phyloP scores from a whole-genome alignment of 2,329 filamentous ascomycete genomes.

The Emergomyces orientalis region DNA sequence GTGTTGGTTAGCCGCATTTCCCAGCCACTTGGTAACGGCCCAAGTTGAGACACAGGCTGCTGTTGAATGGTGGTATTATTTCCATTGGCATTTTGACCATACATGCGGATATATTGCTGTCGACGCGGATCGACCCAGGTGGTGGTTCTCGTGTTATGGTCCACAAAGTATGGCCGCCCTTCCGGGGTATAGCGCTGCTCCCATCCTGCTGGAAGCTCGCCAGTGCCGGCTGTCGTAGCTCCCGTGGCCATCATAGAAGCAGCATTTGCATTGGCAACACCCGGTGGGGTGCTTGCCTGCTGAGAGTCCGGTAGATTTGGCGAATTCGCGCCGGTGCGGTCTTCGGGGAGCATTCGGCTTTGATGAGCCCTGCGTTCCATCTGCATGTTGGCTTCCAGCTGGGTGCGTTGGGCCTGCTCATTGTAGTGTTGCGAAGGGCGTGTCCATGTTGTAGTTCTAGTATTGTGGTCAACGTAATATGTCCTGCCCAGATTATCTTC shows the following conservation, averaged over 20 bases:
- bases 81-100: conserved; percentile 68
- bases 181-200: conserved; percentile 94
- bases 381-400: conserved; percentile 83
- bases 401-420: conserved; percentile 63
- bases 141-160: conserved; percentile 95
- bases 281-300: conserved; percentile 35
- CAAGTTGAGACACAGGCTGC: conserved; percentile 92
- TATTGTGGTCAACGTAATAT: conserved; percentile 98
- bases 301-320: conserved; percentile 58
- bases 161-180: conserved; percentile 91
- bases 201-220: conserved; percentile 91
- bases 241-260: conserved; percentile 90
- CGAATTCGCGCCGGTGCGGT: conserved; percentile 86
- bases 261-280: conserved; percentile 42
- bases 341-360: conserved; percentile 89
- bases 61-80: conserved; percentile 85
- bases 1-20: conserved; percentile 99
- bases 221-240: conserved; percentile 85
- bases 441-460: conserved; percentile 91
- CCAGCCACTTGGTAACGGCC: conserved; percentile 92
- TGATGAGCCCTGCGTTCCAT: conserved; percentile 89
- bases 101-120: conserved; percentile 98
- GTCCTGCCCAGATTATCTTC: conserved; percentile 92
- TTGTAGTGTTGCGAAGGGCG: conserved; percentile 72
- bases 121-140: conserved; percentile 97